Base-by-base conservation (phyloP, 805 yeast genomes). In the Babjeviella inositovora region DNA sequence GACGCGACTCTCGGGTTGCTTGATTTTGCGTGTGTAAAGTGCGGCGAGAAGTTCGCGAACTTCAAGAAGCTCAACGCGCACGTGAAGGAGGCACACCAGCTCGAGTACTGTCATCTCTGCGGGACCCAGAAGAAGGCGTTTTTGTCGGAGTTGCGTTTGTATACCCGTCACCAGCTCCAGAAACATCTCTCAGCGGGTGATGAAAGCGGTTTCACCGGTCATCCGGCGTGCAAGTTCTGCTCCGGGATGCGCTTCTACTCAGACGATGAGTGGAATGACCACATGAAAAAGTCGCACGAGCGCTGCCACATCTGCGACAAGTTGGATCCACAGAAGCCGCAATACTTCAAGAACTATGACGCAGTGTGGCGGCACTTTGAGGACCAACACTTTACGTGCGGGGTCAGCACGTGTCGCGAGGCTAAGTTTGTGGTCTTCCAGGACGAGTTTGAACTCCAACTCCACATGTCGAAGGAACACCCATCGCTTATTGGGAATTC, bases 341-440 rank as follows among this genome's bases (percentile, higher is more conserved):
- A 68, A 33, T 84, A 79, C 47, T 90, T 75, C 50, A 60, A 60
- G 32, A 64, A 85, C 44, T 87, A 87, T 41, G 75, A 75, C 21
- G 56, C 68, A 18, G 55, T 90, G 26, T 76, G 70, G 34, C 52
- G 54, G 9, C 99, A 90, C 53, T 90, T 90, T 47, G 57, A 53
- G 33, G 44, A 40, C 4, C 69, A 61, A 19, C 99, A 90, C 46
- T 81, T 56, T 45, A 69, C 70, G 9, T 90, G 99, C 50, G 57
- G 62, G 15, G 75, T 77, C 11, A 79, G 67, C 22, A 38, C 62
- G 8, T 90, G 99, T 49, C 47, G 85, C 22, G 97, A 85, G 26
- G 71, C 77, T 45, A 79, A 80, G 42, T 87, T 90, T 49, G 90
- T 90, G 12, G 98, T 87, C 2, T 90, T 90, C 42, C 64, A 73